A percentile compares a stretch with the other conserved stretches of the same genome.
These are phyloP conservation scores for Epichloe gansuensis DNA, from an alignment of 2,329 filamentous ascomycete genomes.

Conservation along the genomic window DNA sequence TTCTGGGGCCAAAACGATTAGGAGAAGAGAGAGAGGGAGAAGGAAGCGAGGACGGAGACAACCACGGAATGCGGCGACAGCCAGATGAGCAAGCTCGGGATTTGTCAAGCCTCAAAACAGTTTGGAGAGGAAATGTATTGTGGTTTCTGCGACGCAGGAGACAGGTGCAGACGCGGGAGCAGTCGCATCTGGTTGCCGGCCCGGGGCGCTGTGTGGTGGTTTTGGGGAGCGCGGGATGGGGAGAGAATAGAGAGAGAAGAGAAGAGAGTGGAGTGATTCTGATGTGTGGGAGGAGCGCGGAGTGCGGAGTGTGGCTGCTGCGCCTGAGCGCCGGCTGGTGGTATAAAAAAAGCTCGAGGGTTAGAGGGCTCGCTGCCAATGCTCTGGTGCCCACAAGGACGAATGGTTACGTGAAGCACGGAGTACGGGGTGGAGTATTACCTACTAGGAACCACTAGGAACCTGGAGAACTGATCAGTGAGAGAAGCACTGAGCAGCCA, in stretches of 20 bases:
- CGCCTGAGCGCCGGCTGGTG: no score
- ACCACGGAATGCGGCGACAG: background rate
- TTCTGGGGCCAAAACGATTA: background rate
- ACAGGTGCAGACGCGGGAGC: constrained; percentile 2
- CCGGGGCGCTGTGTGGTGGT: constrained; percentile 2
- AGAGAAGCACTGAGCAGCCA: no score
- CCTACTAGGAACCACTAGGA: no score
- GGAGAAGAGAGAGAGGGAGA: background rate
- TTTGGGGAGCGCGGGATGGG: background rate
- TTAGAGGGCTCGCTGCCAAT: no score
- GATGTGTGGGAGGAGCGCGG: no score
- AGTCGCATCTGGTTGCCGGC: constrained; percentile 4
- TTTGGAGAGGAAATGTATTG: background rate
- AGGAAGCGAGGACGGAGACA: background rate
- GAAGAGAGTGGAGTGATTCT: no score
- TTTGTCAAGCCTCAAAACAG: background rate
- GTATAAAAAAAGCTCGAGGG: no score
- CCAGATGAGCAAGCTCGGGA: background rate
- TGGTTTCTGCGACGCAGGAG: background rate
- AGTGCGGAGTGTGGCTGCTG: no score
- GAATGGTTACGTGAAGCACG: no score
- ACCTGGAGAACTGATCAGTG: no score
- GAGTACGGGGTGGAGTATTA: no score
- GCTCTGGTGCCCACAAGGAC: no score
- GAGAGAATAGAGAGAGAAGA: background rate